Evolutionary conservation across 148 eudicot species (phyloP).

Genomic region (Suaeda aralocaspica): DNA sequence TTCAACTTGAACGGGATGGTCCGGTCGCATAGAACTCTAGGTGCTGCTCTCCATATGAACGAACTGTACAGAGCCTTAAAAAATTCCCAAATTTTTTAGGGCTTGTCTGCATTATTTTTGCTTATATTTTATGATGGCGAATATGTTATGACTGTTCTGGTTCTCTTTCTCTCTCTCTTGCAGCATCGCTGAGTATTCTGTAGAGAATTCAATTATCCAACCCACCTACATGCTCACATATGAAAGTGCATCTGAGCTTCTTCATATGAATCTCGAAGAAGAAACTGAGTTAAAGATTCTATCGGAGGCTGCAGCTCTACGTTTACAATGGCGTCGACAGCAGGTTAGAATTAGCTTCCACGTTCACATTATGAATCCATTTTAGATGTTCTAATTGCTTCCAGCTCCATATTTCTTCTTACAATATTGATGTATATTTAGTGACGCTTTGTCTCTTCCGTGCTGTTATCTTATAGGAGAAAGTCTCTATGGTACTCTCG

Average conservation of each 20-base stretch:
- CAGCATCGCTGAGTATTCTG: slow-evolving; percentile 92
- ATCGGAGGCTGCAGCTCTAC: slow-evolving; percentile 82
- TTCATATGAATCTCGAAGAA: slow-evolving; percentile 77
- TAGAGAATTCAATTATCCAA: slow-evolving; percentile 63
- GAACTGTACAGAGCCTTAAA: too few species aligned
- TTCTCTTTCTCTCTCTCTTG: slow-evolving; percentile 15
- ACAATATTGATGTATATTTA: too few species aligned
- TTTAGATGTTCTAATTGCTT: not conserved
- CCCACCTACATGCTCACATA: slow-evolving; percentile 97
- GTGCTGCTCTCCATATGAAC: too few species aligned
- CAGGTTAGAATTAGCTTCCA: slow-evolving; percentile 45
- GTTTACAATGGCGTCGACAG: slow-evolving; percentile 77
- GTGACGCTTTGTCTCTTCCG: too few species aligned
- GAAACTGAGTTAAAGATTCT: slow-evolving; percentile 77
- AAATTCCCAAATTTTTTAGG: too few species aligned
- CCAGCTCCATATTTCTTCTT: not conserved
- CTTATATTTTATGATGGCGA: not conserved
- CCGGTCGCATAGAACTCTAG: too few species aligned
- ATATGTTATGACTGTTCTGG: slow-evolving; percentile 10
- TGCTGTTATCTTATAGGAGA: too few species aligned
- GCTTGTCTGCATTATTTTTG: too few species aligned
- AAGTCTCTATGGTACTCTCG: too few species aligned
- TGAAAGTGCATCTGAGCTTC: slow-evolving; percentile 96
- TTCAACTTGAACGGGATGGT: too few species aligned
- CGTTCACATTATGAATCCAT: not conserved